Evolutionary conservation across 345 rosid genomes (phyloP), one percentile per base, ranked within the genome.

Genomic region (Lepidium didymum): DNA sequence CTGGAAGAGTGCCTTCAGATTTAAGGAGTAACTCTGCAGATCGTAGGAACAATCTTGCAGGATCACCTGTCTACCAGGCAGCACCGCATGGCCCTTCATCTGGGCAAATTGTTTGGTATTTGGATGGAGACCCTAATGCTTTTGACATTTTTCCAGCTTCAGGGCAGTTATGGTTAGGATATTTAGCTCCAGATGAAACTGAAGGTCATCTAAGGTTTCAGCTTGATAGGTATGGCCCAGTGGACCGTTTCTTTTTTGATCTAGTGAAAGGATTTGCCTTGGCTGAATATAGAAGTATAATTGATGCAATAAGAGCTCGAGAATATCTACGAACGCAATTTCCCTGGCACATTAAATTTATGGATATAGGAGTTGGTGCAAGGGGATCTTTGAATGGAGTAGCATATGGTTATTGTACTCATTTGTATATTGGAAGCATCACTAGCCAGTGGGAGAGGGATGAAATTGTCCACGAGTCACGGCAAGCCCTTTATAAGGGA

Each of bases 261-360:
- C 93, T 88, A 56, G 44, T 79, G 55, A 86, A 85, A 84, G 87
- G 89, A 44, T 89, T 91, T 85, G 89, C 96, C 38, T 73, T 89
- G 69, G 92, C 87, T 40, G 97, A 94, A 79, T 94, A 89, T 77
- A 83, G 95, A 79, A 91, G 80, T 71, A 80, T 89, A 67, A 79
- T 86, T 74, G 99, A 94, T 82, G 89, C 99, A 50, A 78, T 91
- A 73, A 81, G 87, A 78, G 89, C 96, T 63, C 85, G 99, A 73
- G 96, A 89, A 70, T 89, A 94, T 78, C 55, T 91, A 73, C 83
- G 87, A 56, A 66, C 69, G 14, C 87, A 87, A 67, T 87, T 85
- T 63, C 96, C 95, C 57, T 94, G 99, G 97, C 78, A 76, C 64
- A 68, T 89, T 70, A 86, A 84, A 75, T 94, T 94, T 75, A 81